Evolutionary conservation across 1,284 basidiomycete genomes (phyloP).

Genomic region (Coniophora puteana): DNA sequence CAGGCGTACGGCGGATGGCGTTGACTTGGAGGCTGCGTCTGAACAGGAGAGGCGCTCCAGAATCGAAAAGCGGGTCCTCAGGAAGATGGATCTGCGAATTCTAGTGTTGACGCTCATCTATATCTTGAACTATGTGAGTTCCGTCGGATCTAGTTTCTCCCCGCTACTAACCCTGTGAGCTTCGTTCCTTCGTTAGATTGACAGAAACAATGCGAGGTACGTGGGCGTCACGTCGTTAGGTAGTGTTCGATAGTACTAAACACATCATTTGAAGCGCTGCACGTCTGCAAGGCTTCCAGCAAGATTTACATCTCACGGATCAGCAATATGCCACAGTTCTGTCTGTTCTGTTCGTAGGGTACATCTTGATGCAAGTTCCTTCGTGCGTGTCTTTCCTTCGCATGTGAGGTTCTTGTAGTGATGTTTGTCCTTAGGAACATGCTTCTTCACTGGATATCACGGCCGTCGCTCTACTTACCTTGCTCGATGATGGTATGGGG

Average conservation of each 20-base stretch:
- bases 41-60: slow-evolving; percentile 25
- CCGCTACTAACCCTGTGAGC: no score
- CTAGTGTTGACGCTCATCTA: slow-evolving; percentile 65
- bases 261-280: no score
- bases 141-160: background rate
- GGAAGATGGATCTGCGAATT: slow-evolving; percentile 63
- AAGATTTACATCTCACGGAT: slow-evolving; percentile 62
- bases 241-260: no score
- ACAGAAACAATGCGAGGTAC: no score
- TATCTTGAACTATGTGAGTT: slow-evolving; percentile 60
- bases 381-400: slow-evolving; percentile 37
- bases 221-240: no score
- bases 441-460: slow-evolving; percentile 65
- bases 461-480: slow-evolving; percentile 73
- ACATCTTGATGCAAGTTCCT: slow-evolving; percentile 78
- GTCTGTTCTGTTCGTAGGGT: slow-evolving; percentile 75
- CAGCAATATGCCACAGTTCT: slow-evolving; percentile 69
- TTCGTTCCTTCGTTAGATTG: slow-evolving; percentile 11
- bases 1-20: no score
- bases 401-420: background rate
- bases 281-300: slow-evolving; percentile 65
- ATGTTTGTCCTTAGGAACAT: slow-evolving; percentile 53
- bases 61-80: slow-evolving; percentile 50
- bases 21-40: no score
- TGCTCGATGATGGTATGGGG: slow-evolving; percentile 72